Evolutionary conservation across 2,329 filamentous ascomycete genomes (phyloP).

Genomic region (Capronia coronata): DNA sequence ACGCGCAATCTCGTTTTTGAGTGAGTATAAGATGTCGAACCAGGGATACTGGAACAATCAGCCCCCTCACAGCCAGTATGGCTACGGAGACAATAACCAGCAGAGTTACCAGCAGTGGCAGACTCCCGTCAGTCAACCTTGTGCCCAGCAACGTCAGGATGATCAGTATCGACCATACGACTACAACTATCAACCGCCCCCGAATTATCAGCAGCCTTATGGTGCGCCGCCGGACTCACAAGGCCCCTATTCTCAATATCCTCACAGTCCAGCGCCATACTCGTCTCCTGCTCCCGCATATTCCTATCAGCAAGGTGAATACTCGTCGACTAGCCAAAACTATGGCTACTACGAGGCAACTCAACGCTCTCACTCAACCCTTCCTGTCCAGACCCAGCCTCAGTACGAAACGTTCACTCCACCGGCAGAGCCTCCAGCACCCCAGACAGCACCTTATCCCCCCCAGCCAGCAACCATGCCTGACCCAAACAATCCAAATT

Average conservation of each 20-base stretch:
- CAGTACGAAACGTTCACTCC: slow-evolving; percentile 11
- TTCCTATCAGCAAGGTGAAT: slow-evolving; percentile 13
- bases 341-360: slow-evolving; percentile 13
- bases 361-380: slow-evolving; percentile 9
- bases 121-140: slow-evolving; percentile 9
- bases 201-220: slow-evolving; percentile 12
- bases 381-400: not conserved
- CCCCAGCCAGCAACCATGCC: slow-evolving; percentile 24
- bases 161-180: slow-evolving; percentile 11
- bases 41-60: too few relatives aligned
- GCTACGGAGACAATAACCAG: not conserved
- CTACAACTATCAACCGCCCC: slow-evolving; percentile 1
- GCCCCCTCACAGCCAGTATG: too few relatives aligned
- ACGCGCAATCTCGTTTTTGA: too few relatives aligned
- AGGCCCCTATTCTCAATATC: slow-evolving; percentile 11
- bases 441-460: slow-evolving; percentile 4
- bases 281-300: slow-evolving; percentile 4
- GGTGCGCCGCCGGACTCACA: slow-evolving; percentile 14
- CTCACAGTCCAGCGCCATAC: slow-evolving; percentile 7
- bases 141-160: slow-evolving; percentile 14
- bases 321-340: slow-evolving; percentile 8
- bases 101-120: slow-evolving; percentile 19
- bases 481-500: slow-evolving; percentile 37
- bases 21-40: too few relatives aligned
- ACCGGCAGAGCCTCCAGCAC: not conserved